These are phyloP conservation scores for Priceomyces melissophilus DNA, from an alignment of 805 yeast species.

Conservation along the genomic window DNA sequence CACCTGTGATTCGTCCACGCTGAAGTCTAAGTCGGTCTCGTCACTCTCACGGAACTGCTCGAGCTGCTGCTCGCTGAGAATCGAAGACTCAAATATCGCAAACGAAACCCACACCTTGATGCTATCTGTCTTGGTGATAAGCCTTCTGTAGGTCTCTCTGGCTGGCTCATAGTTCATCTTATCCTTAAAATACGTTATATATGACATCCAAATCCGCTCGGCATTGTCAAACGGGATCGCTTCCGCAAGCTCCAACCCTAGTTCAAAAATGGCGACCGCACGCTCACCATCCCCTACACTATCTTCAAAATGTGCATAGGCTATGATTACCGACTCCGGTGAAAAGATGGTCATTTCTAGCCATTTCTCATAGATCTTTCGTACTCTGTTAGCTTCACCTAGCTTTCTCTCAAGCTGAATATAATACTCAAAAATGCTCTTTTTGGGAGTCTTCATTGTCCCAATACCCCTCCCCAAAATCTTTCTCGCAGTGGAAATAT, in stretches of 20 bases:
- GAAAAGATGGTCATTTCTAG: slow-evolving; percentile 33
- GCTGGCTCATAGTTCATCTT: slow-evolving; percentile 55
- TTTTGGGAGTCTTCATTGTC: slow-evolving; percentile 41
- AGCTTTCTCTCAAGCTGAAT: slow-evolving; percentile 62
- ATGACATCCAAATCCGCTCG: slow-evolving; percentile 25
- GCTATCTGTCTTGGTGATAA: slow-evolving; percentile 26
- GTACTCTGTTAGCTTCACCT: slow-evolving; percentile 77
- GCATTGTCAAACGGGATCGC: slow-evolving; percentile 18
- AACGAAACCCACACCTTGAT: slow-evolving; percentile 52
- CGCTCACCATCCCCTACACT: slow-evolving; percentile 66
- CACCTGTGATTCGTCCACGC: slow-evolving; percentile 48
- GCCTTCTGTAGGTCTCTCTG: slow-evolving; percentile 44
- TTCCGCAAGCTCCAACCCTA: slow-evolving; percentile 39
- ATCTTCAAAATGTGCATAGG: slow-evolving; percentile 67
- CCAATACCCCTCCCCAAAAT: slow-evolving; percentile 74
- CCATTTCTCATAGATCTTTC: slow-evolving; percentile 67
- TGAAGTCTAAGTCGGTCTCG: slow-evolving; percentile 50
- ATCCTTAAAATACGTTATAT: slow-evolving; percentile 61
- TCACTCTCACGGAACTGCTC: slow-evolving; percentile 39
- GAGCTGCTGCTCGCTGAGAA: slow-evolving; percentile 57
- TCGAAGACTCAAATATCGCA: slow-evolving; percentile 69
- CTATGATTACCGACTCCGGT: slow-evolving; percentile 46
- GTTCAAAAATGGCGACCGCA: slow-evolving; percentile 56
- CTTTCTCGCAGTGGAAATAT: slow-evolving; percentile 54
- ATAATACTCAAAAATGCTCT: slow-evolving; percentile 58